These are phyloP conservation scores for Cyberlindnera mycetangii DNA, from an alignment of 805 yeast genomes.

Conservation along the genomic window DNA sequence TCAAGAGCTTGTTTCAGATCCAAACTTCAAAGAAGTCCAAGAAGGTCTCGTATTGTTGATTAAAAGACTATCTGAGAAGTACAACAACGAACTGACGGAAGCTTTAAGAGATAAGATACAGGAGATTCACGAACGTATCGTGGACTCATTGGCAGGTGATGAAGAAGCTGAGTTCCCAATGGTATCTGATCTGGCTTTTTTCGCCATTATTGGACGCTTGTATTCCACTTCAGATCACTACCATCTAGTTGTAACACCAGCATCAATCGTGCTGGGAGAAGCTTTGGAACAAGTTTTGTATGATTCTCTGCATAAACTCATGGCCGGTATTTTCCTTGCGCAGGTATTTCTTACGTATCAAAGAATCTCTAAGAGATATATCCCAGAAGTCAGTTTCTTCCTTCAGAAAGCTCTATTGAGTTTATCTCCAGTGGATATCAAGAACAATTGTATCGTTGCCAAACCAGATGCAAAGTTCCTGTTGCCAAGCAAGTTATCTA, in stretches of 20 bases:
- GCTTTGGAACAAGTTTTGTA: slow-evolving; percentile 52
- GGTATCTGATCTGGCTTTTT: slow-evolving; percentile 61
- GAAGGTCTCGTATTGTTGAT: slow-evolving; percentile 45
- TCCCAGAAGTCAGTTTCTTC: slow-evolving; percentile 74
- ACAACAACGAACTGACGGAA: slow-evolving; percentile 60
- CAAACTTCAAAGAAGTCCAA: slow-evolving; percentile 34
- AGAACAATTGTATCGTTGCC: slow-evolving; percentile 9
- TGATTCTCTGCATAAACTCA: slow-evolving; percentile 39
- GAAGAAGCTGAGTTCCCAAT: slow-evolving; percentile 34
- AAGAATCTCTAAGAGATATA: slow-evolving; percentile 69
- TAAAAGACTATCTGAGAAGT: slow-evolving; percentile 60
- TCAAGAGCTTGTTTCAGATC: slow-evolving; percentile 33
- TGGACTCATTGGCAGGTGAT: slow-evolving; percentile 27
- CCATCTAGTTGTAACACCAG: slow-evolving; percentile 87
- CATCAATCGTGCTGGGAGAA: slow-evolving; percentile 70
- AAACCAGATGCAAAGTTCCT: slow-evolving; percentile 23
- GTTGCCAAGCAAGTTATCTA: slow-evolving; percentile 16
- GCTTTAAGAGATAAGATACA: slow-evolving; percentile 55
- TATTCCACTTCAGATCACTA: slow-evolving; percentile 96
- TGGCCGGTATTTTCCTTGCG: slow-evolving; percentile 63
- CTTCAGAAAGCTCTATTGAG: slow-evolving; percentile 50
- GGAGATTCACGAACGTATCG: slow-evolving; percentile 53
- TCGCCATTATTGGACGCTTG: slow-evolving; percentile 66
- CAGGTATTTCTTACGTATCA: slow-evolving; percentile 72
- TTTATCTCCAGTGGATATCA: slow-evolving; percentile 36